Conservation (phyloP, 2,329 filamentous ascomycete species). For the Orbilia javanica region DNA sequence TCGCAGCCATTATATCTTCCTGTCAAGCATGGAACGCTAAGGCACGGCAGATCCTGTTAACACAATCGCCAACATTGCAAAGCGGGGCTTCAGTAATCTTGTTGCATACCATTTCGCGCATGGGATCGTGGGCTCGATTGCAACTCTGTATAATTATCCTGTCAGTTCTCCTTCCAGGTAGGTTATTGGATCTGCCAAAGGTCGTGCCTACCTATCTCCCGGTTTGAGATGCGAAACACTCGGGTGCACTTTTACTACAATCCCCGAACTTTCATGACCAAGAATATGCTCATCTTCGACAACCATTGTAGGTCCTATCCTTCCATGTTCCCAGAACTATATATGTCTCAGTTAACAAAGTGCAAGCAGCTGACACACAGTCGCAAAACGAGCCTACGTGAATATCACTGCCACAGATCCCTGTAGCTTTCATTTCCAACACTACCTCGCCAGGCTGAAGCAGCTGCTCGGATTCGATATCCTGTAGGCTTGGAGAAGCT, state of each 20-base stretch:
- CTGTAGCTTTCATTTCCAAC: conserved; percentile 90
- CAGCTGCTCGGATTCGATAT: conserved; percentile 72
- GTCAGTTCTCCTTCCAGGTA: neutral
- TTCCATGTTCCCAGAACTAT: conserved; percentile 97
- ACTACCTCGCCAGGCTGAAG: conserved; percentile 74
- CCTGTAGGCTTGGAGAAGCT: conserved; percentile 80
- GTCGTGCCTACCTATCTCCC: conserved; percentile 72
- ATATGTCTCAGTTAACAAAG: conserved; percentile 65
- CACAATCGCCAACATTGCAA: neutral
- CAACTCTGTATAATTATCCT: conserved; percentile 73
- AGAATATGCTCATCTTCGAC: conserved; percentile 89
- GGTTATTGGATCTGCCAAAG: neutral
- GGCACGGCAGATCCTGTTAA: conserved; percentile 3
- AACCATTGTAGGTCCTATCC: conserved; percentile 91
- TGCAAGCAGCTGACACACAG: neutral
- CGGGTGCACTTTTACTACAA: conserved; percentile 72
- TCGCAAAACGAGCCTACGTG: conserved; percentile 27
- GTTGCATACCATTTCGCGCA: conserved; percentile 77
- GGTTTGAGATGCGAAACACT: conserved; percentile 82
- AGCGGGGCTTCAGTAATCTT: neutral
- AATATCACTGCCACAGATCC: conserved; percentile 84
- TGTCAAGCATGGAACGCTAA: conserved; percentile 72
- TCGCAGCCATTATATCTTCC: conserved; percentile 97
- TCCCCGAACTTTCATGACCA: conserved; percentile 87
- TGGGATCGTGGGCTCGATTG: conserved; percentile 93